These are phyloP conservation scores for Dioscorea cayenensis DNA, from an alignment of 116 monocot species.

Conservation along the genomic window DNA sequence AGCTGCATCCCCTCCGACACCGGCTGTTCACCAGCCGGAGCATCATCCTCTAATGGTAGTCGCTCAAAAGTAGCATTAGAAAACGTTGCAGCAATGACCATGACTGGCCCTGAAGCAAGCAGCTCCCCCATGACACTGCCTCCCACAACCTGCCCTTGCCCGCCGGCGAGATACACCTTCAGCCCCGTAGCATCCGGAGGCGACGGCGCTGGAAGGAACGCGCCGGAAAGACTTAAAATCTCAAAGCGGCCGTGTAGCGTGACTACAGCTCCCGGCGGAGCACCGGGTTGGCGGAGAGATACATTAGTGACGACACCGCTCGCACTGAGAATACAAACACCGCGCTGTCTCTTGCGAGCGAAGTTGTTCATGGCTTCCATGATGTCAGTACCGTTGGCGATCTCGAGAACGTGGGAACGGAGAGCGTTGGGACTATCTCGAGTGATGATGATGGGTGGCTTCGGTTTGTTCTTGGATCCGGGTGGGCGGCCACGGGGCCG, in stretches of 20 bases:
- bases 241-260: slow-evolving; percentile 76
- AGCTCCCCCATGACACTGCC: slow-evolving; percentile 68
- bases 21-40: not conserved
- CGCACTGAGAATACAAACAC: slow-evolving; percentile 59
- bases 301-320: slow-evolving; percentile 70
- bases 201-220: slow-evolving; percentile 66
- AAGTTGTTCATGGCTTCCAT: slow-evolving; percentile 45
- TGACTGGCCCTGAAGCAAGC: slow-evolving; percentile 62
- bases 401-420: slow-evolving; percentile 75
- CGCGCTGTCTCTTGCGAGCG: slow-evolving; percentile 55
- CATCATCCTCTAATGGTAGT: slow-evolving; percentile 41
- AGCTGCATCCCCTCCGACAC: not conserved
- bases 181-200: slow-evolving; percentile 56
- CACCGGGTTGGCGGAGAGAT: slow-evolving; percentile 54
- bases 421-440: slow-evolving; percentile 62
- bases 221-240: slow-evolving; percentile 70
- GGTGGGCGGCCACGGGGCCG: slow-evolving; percentile 71
- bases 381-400: slow-evolving; percentile 55
- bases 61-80: slow-evolving; percentile 63
- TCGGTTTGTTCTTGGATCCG: slow-evolving; percentile 83
- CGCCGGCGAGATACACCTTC: slow-evolving; percentile 64
- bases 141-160: slow-evolving; percentile 87
- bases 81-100: slow-evolving; percentile 72
- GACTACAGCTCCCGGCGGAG: slow-evolving; percentile 35
- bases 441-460: slow-evolving; percentile 75